Evolutionary conservation across 192 early-diverging fungal species (phyloP).

Genomic region (Gorgonomyces haynaldii): DNA sequence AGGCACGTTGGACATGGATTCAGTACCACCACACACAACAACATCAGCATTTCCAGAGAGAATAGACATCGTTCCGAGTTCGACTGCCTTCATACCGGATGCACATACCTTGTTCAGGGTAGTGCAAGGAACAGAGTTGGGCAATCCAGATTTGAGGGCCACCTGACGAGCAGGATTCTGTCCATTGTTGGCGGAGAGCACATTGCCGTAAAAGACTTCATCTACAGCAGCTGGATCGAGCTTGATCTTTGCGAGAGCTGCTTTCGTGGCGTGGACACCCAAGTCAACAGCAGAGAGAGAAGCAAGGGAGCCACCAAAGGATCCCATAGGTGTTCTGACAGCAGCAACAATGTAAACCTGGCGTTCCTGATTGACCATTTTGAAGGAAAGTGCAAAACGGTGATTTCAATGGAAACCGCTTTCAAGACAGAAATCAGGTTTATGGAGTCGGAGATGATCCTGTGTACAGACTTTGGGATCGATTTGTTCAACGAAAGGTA

Average conservation of each 20-base stretch:
- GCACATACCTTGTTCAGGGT: slow-evolving; percentile 99
- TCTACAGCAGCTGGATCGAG: slow-evolving; percentile 74
- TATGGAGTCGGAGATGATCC: too few relatives aligned
- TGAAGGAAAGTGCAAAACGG: too few relatives aligned
- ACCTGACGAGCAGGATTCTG: slow-evolving; percentile 95
- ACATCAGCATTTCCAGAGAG: slow-evolving; percentile 33
- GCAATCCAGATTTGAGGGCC: slow-evolving; percentile 74
- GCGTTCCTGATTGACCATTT: too few relatives aligned
- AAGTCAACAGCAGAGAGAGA: slow-evolving; percentile 73
- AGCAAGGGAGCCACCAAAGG: slow-evolving; percentile 79
- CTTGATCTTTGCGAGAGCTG: slow-evolving; percentile 64
- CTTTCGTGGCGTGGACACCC: slow-evolving; percentile 79
- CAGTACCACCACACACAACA: slow-evolving; percentile 84
- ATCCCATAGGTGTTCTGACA: slow-evolving; percentile 83
- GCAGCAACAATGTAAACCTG: slow-evolving; percentile 89
- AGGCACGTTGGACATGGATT: slow-evolving; percentile 92
- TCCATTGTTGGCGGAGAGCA: slow-evolving; percentile 74
- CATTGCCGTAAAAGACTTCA: slow-evolving; percentile 95
- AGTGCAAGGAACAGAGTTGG: slow-evolving; percentile 71
- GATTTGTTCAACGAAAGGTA: too few relatives aligned
- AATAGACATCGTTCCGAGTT: slow-evolving; percentile 63
- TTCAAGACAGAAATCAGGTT: too few relatives aligned
- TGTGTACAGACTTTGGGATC: too few relatives aligned
- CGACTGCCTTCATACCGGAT: slow-evolving; percentile 91
- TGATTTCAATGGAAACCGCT: too few relatives aligned